Conservation (phyloP, 257 asterid species). For the Solanum arcanum region DNA sequence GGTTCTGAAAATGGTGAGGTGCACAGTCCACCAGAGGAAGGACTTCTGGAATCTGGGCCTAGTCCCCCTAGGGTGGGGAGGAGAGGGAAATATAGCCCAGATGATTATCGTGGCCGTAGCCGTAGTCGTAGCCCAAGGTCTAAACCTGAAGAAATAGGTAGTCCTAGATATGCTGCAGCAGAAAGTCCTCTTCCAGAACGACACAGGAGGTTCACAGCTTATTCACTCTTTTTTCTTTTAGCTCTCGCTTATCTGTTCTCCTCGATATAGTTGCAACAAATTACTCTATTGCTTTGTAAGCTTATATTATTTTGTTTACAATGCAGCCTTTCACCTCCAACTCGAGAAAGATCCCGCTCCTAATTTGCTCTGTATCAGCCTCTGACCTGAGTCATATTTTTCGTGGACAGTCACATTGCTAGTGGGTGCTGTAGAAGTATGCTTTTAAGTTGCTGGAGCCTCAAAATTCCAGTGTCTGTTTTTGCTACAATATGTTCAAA, state of each 20-base stretch:
- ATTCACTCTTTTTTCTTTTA: neutral
- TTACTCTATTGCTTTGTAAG: neutral
- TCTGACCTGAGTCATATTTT: neutral
- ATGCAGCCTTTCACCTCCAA: conserved; percentile 45
- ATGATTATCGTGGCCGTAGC: conserved; percentile 18
- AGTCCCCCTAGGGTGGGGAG: conserved; percentile 29
- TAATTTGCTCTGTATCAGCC: neutral
- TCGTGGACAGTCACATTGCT: neutral
- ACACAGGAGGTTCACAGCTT: conserved; percentile 30
- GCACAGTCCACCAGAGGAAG: conserved; percentile 21
- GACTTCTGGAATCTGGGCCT: conserved; percentile 26
- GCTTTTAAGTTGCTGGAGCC: neutral
- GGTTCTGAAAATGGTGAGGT: conserved; percentile 18
- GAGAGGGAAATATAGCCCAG: conserved; percentile 27
- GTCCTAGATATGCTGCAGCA: conserved; percentile 35
- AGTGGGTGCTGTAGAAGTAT: neutral
- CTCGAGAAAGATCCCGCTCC: conserved; percentile 30
- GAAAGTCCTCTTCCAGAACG: conserved; percentile 39
- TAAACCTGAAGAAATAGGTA: conserved; percentile 10
- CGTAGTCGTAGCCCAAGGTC: conserved; percentile 14
- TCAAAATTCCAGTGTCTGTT: neutral
- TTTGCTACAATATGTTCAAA: neutral
- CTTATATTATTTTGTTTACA: neutral
- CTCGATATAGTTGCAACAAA: neutral
- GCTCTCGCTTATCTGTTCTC: neutral